phyloP scores from a whole-genome alignment of 164 flowering plant genomes.

The Tinospora cordifolia region DNA sequence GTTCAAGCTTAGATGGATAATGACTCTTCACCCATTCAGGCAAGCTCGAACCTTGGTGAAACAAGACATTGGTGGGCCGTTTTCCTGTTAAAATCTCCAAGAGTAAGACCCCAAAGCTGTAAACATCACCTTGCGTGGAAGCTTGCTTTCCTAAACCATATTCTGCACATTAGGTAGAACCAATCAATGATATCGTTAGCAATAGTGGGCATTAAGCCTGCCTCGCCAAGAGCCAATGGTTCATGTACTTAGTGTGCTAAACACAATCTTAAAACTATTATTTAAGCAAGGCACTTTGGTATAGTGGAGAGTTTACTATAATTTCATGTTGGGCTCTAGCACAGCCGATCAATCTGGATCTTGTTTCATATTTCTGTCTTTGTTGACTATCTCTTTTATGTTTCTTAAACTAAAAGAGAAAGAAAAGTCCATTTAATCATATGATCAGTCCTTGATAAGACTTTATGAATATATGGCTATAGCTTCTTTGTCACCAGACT shows the following conservation, averaged over 20 bases:
- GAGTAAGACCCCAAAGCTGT: constrained; percentile 75
- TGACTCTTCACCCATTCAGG: constrained; percentile 70
- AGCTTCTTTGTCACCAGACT: too few species aligned
- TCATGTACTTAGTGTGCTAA: not conserved
- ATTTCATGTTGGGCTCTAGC: too few species aligned
- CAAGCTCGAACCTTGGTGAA: constrained; percentile 53
- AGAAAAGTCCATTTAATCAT: too few species aligned
- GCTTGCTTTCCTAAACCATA: constrained; percentile 76
- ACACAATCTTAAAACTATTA: not conserved
- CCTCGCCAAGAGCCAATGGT: not conserved
- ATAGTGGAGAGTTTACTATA: not conserved
- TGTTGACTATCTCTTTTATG: too few species aligned
- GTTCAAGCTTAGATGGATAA: constrained; percentile 46
- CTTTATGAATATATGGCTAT: too few species aligned
- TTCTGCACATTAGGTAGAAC: constrained; percentile 33
- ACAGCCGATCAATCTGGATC: too few species aligned
- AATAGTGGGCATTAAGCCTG: not conserved
- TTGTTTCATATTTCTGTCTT: too few species aligned
- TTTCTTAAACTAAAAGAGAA: too few species aligned
- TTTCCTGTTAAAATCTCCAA: constrained; percentile 62
- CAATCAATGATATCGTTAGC: not conserved
- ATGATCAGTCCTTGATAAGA: too few species aligned
- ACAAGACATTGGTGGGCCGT: constrained; percentile 64
- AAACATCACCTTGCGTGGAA: constrained; percentile 79
- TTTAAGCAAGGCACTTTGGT: not conserved